Conservation (phyloP, 495 filamentous ascomycete species). For the Ascodesmis nigricans region DNA sequence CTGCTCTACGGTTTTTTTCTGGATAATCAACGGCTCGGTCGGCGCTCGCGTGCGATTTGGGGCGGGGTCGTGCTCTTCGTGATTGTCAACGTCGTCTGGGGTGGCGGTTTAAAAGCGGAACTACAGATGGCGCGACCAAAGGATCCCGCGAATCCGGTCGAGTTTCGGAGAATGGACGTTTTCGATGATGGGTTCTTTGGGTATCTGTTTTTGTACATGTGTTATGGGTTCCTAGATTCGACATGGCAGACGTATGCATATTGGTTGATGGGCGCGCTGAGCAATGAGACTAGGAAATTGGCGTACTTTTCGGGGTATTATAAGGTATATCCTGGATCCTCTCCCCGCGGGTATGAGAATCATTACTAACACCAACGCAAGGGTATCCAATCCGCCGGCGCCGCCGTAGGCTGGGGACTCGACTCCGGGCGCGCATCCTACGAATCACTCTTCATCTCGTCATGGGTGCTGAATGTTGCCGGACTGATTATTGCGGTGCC, state of each 20-base stretch:
- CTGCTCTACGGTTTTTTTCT: conserved; percentile 54
- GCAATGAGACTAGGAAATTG: conserved; percentile 73
- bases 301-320: conserved; percentile 92
- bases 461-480: conserved; percentile 18
- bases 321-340: conserved; percentile 27
- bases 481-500: conserved; percentile 19
- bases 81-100: conserved; percentile 71
- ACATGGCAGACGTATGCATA: conserved; percentile 9
- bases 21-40: conserved; percentile 39
- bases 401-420: conserved; percentile 64
- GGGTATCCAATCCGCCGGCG: conserved; percentile 85
- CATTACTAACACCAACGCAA: background rate
- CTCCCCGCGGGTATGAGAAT: background rate
- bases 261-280: conserved; percentile 62
- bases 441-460: conserved; percentile 24
- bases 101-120: conserved; percentile 54
- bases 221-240: conserved; percentile 81
- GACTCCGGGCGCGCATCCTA: conserved; percentile 43
- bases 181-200: conserved; percentile 43
- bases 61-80: conserved; percentile 43
- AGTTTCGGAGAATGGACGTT: conserved; percentile 37
- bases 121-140: background rate
- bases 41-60: conserved; percentile 51
- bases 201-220: conserved; percentile 80
- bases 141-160: conserved; percentile 4